phyloP scores from a whole-genome alignment of 2,329 filamentous ascomycete genomes.

The Ceratocystiopsis minuta region DNA sequence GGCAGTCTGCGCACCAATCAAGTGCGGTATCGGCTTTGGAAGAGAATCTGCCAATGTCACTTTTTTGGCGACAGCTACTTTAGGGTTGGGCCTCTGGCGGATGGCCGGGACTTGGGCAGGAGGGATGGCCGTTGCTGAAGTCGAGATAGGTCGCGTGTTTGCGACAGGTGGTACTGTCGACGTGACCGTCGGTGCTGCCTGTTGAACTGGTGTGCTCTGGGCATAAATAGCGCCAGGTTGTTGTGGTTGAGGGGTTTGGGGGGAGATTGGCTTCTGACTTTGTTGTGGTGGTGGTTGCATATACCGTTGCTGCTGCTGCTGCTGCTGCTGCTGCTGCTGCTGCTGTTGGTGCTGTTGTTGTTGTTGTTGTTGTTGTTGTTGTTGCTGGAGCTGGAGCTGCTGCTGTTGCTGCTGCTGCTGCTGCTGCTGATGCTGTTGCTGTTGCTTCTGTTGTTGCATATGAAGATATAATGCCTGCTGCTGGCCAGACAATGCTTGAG shows the following conservation, averaged over 20 bases:
- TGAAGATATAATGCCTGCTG: no score
- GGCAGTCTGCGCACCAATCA: conserved; percentile 1
- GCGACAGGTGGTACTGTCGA: no score
- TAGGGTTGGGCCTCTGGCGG: no score
- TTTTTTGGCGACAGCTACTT: no score
- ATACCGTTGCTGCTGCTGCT: conserved; percentile 1
- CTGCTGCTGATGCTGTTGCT: conserved; percentile 1
- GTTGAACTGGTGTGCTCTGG: no score
- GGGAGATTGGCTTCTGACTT: no score
- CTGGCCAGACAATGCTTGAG: no score
- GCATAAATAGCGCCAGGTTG: neutral
- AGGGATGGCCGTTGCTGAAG: no score
- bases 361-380: neutral
- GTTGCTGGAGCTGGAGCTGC: conserved; percentile 1
- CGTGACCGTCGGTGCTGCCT: no score
- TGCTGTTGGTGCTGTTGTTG: neutral
- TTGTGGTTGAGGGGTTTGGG: neutral
- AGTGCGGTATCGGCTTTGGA: conserved; percentile 4
- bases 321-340: conserved; percentile 1
- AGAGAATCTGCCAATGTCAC: neutral
- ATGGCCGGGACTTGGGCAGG: no score
- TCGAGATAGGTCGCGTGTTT: no score
- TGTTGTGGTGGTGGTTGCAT: neutral
- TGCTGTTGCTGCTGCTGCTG: conserved; percentile 1
- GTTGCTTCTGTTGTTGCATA: neutral